These are phyloP conservation scores for Backusella tuberculispora DNA, from an alignment of 192 early-diverging fungal genomes.

Conservation along the genomic window DNA sequence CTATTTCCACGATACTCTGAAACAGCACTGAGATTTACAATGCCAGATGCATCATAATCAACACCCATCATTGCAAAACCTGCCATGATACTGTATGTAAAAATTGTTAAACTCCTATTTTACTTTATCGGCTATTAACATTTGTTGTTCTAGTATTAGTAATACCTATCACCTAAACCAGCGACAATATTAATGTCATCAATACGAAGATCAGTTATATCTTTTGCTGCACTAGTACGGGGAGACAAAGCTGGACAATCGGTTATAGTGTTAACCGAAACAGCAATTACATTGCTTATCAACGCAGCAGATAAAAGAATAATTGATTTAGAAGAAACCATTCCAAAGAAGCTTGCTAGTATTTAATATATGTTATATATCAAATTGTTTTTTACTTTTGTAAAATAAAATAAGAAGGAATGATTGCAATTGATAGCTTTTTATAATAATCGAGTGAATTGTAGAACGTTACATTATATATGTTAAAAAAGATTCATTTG, in stretches of 20 bases:
- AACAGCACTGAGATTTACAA: conserved; percentile 36
- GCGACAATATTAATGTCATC: conserved; percentile 62
- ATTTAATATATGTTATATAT: neutral
- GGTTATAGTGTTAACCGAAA: neutral
- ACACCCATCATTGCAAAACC: conserved; percentile 54
- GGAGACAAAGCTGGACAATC: conserved; percentile 50
- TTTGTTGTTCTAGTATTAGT: too few species aligned
- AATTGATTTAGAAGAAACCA: conserved; percentile 7
- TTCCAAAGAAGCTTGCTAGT: neutral
- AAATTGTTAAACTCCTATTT: neutral
- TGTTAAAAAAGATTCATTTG: neutral
- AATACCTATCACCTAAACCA: conserved; percentile 53
- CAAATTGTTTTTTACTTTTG: too few species aligned
- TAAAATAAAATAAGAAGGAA: neutral
- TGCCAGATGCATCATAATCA: conserved; percentile 17
- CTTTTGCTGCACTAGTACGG: conserved; percentile 37
- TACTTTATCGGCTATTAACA: neutral
- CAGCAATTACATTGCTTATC: neutral
- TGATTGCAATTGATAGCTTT: neutral
- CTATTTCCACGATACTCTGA: conserved; percentile 55
- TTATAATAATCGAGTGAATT: neutral
- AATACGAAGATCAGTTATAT: conserved; percentile 53
- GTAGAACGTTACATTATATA: neutral
- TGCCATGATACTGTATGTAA: conserved; percentile 51
- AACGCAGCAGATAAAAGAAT: neutral